Evolutionary conservation across 768 basidiomycete species (phyloP).

Genomic region (Rhizopogon salebrosus): DNA sequence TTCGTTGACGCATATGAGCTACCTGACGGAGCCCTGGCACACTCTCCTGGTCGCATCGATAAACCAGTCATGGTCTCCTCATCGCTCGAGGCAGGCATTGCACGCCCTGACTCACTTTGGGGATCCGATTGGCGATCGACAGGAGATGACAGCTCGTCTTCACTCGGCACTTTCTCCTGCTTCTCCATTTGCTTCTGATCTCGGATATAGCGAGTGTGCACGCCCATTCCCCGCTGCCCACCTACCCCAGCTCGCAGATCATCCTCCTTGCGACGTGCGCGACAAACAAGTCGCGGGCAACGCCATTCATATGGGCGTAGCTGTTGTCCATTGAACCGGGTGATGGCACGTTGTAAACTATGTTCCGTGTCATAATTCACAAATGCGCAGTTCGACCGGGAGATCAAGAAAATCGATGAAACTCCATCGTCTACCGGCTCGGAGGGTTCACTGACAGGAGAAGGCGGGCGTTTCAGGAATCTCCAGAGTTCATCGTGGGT

Average conservation of each 20-base stretch:
- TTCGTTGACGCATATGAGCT: conserved; percentile 76
- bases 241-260: conserved; percentile 89
- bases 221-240: conserved; percentile 78
- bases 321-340: conserved; percentile 63
- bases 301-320: conserved; percentile 67
- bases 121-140: conserved; percentile 4
- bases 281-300: conserved; percentile 79
- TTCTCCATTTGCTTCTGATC: conserved; percentile 34
- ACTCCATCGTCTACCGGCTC: conserved; percentile 44
- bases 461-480: conserved; percentile 57
- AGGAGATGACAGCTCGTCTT: conserved; percentile 1
- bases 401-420: conserved; percentile 84
- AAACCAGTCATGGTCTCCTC: conserved; percentile 23
- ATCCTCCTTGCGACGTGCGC: conserved; percentile 75
- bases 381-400: conserved; percentile 93
- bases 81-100: conserved; percentile 29
- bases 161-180: conserved; percentile 9
- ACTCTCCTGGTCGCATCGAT: conserved; percentile 3
- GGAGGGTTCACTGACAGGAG: conserved; percentile 2
- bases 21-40: conserved; percentile 34
- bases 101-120: conserved; percentile 8
- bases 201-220: conserved; percentile 81
- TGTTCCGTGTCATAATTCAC: conserved; percentile 74
- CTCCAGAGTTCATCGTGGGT: conserved; percentile 80
- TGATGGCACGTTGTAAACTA: conserved; percentile 62